Percentiles rank a stretch among this genome's conserved stretches.
phyloP scores from a whole-genome alignment of 257 asterid species.

The Capsicum rhomboideum region DNA sequence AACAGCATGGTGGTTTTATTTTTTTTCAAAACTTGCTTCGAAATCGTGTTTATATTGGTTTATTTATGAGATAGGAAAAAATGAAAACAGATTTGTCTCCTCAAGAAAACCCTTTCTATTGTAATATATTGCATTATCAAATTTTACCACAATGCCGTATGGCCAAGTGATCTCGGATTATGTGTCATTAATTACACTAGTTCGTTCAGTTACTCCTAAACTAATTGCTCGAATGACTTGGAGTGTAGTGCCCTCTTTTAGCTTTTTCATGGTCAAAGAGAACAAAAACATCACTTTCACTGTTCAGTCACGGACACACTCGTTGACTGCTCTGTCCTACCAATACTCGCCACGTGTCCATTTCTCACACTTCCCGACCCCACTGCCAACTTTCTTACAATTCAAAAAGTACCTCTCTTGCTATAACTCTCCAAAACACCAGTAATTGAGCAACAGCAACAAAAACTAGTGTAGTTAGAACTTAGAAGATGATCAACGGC shows the following conservation, averaged over 20 bases:
- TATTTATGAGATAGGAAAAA: too few relatives aligned
- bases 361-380: neutral
- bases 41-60: too few relatives aligned
- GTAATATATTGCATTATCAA: too few relatives aligned
- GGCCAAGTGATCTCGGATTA: too few relatives aligned
- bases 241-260: neutral
- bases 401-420: neutral
- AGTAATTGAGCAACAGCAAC: neutral
- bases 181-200: too few relatives aligned
- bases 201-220: too few relatives aligned
- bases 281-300: neutral
- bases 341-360: neutral
- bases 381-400: neutral
- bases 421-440: neutral
- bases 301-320: neutral
- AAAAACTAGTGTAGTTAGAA: neutral
- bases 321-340: neutral
- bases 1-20: too few relatives aligned
- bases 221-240: too few relatives aligned
- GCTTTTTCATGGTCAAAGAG: neutral
- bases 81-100: too few relatives aligned
- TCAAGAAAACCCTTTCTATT: too few relatives aligned
- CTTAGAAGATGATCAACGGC: conserved; percentile 26
- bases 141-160: too few relatives aligned
- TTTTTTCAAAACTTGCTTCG: too few relatives aligned